These are phyloP conservation scores for Camellia oleifera DNA, from an alignment of 179 eudicot genomes.

Conservation along the genomic window DNA sequence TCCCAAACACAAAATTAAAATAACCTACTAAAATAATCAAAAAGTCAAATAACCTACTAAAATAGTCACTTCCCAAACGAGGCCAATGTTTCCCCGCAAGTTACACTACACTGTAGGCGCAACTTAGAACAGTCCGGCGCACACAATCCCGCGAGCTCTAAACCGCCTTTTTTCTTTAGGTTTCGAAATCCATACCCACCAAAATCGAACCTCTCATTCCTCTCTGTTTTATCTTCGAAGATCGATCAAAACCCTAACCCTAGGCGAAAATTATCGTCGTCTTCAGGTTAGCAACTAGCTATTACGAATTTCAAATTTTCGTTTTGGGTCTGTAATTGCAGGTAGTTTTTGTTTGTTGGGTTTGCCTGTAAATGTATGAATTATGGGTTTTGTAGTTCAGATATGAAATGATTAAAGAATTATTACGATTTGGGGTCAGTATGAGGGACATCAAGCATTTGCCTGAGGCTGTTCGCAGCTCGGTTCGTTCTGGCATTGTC, in stretches of 20 bases:
- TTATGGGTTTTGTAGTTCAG: neutral
- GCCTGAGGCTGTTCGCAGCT: slow-evolving; percentile 59
- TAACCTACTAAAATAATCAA: no score
- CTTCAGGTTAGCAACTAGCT: neutral
- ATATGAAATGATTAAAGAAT: neutral
- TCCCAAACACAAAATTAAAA: no score
- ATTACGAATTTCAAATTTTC: neutral
- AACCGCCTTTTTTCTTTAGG: neutral
- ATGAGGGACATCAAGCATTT: slow-evolving; percentile 77
- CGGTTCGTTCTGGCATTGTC: slow-evolving; percentile 78
- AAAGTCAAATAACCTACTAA: no score
- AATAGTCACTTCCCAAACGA: no score
- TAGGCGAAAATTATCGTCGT: neutral
- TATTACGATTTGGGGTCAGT: neutral
- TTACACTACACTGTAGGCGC: slow-evolving; percentile 2
- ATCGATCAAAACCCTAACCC: slow-evolving; percentile 10
- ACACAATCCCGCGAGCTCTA: neutral
- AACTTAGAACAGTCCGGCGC: neutral
- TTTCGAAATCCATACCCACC: neutral
- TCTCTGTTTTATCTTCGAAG: neutral
- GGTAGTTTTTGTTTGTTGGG: no score
- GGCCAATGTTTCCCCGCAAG: neutral
- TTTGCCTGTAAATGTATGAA: neutral
- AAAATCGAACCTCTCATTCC: neutral
- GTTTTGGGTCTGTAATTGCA: neutral